phyloP scores from a whole-genome alignment of 345 rosid genomes.

The Sonneratia caseolaris region DNA sequence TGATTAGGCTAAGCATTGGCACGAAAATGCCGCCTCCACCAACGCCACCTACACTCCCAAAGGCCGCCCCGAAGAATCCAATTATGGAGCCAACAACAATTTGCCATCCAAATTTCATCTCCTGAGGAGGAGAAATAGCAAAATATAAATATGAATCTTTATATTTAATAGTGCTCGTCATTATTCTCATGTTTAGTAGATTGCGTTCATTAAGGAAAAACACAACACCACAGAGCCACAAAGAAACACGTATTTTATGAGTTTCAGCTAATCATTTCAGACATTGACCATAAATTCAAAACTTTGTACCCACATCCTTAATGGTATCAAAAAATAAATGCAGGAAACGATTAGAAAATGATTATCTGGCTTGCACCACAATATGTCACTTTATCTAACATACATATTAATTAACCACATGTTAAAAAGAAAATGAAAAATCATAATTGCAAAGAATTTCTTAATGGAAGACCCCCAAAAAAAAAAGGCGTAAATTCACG shows the following conservation, averaged over 20 bases:
- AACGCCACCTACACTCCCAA: slow-evolving; percentile 69
- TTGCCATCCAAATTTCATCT: slow-evolving; percentile 64
- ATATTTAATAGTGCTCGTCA: not conserved
- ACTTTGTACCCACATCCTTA: not conserved
- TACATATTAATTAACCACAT: not conserved
- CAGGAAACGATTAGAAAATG: not conserved
- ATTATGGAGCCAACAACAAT: slow-evolving; percentile 46
- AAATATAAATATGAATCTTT: not conserved
- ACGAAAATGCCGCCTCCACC: slow-evolving; percentile 52
- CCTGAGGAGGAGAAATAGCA: slow-evolving; percentile 25
- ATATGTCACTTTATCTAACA: not conserved
- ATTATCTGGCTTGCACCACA: not conserved
- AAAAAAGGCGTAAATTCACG: not conserved
- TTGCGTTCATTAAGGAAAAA: not conserved
- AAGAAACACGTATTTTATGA: not conserved
- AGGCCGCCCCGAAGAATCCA: slow-evolving; percentile 86
- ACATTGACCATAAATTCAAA: not conserved
- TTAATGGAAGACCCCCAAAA: not conserved
- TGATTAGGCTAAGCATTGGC: slow-evolving; percentile 68
- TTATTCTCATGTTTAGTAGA: not conserved
- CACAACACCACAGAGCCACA: not conserved
- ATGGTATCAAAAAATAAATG: not conserved
- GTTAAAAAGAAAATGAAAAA: not conserved
- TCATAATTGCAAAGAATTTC: not conserved
- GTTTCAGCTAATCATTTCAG: not conserved